Conservation (phyloP, 2,329 filamentous ascomycete species). For the Sordariomycetes sp. region DNA sequence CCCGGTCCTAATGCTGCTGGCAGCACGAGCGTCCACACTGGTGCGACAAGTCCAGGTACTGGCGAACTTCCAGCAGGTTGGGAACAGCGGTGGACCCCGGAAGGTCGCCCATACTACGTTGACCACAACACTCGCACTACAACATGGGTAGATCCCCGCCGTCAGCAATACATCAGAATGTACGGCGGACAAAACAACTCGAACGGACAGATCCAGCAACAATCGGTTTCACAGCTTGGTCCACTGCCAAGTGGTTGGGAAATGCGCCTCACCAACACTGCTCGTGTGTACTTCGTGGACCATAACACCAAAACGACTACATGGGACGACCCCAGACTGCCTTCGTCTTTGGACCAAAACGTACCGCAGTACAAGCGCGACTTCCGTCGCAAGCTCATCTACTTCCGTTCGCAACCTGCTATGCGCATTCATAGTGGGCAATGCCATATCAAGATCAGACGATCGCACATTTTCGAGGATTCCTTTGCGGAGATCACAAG, state of each 20-base stretch:
- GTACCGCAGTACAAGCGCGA: conserved; percentile 99
- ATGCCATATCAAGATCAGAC: conserved; percentile 94
- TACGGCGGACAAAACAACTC: conserved; percentile 81
- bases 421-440: conserved; percentile 92
- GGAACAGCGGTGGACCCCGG: conserved; percentile 93
- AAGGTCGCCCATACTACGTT: conserved; percentile 92
- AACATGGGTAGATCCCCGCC: conserved; percentile 94
- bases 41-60: conserved; percentile 82
- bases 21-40: conserved; percentile 79
- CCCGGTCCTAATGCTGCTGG: conserved; percentile 17
- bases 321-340: conserved; percentile 93
- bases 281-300: conserved; percentile 96
- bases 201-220: conserved; percentile 86
- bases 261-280: conserved; percentile 98
- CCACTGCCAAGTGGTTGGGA: conserved; percentile 97
- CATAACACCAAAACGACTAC: conserved; percentile 99
- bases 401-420: conserved; percentile 96
- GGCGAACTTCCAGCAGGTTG: conserved; percentile 92
- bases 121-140: conserved; percentile 98
- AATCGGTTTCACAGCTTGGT: conserved; percentile 92
- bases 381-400: conserved; percentile 95
- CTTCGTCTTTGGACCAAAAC: conserved; percentile 93
- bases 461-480: conserved; percentile 97
- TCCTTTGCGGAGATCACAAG: conserved; percentile 98
- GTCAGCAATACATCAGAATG: conserved; percentile 98